A percentile compares a stretch with the other conserved stretches of the same genome.
phyloP scores from a whole-genome alignment of 2,329 filamentous ascomycete genomes.

The Aspergillus sclerotialis region DNA sequence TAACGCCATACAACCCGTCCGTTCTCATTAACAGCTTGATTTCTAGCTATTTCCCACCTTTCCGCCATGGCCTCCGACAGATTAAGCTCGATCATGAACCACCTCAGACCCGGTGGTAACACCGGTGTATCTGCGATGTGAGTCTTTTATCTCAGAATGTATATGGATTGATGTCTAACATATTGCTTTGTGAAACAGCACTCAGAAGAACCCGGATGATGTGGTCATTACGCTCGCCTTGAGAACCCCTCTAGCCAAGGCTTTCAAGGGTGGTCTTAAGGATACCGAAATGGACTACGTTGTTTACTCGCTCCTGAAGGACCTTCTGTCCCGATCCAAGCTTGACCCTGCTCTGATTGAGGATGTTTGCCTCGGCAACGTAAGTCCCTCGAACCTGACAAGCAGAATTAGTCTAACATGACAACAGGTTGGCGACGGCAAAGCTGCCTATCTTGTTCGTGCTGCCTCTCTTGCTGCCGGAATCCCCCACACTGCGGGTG shows the following conservation, averaged over 20 bases:
- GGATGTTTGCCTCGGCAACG: slow-evolving; percentile 89
- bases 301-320: slow-evolving; percentile 72
- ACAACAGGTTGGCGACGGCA: slow-evolving; percentile 65
- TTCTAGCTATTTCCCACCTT: background rate
- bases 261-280: slow-evolving; percentile 87
- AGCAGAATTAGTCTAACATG: slow-evolving; percentile 2
- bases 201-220: slow-evolving; percentile 89
- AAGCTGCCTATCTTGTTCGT: slow-evolving; percentile 85
- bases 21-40: slow-evolving; percentile 2
- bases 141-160: too few species aligned
- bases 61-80: slow-evolving; percentile 70
- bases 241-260: slow-evolving; percentile 84
- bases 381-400: slow-evolving; percentile 37
- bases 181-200: too few species aligned
- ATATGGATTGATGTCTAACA: too few species aligned
- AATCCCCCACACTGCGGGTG: slow-evolving; percentile 81
- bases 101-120: slow-evolving; percentile 63
- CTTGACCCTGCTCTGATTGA: slow-evolving; percentile 76
- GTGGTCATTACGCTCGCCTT: slow-evolving; percentile 91
- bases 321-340: slow-evolving; percentile 64
- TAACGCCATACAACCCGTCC: slow-evolving; percentile 1
- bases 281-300: slow-evolving; percentile 86
- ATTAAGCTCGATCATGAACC: slow-evolving; percentile 79
- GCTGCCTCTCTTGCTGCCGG: slow-evolving; percentile 84
- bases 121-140: slow-evolving; percentile 71